phyloP scores from a whole-genome alignment of 441 rosid species.

The Gossypium laxum region DNA sequence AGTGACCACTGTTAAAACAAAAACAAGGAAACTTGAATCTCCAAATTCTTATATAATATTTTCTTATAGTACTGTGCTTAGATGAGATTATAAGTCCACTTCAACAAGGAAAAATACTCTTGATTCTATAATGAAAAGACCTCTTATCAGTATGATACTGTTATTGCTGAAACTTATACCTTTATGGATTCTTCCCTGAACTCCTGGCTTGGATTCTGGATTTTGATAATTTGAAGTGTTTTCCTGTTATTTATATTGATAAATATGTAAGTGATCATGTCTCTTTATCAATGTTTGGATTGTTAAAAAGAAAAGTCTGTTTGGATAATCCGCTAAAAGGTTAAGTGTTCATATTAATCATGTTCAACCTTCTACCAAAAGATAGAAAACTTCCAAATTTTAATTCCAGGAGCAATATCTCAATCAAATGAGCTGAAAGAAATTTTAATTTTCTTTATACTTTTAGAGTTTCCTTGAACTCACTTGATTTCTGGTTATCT shows the following conservation, averaged over 20 bases:
- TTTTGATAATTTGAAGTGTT: background rate
- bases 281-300: background rate
- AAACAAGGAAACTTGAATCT: background rate
- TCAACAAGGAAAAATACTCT: background rate
- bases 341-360: background rate
- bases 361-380: background rate
- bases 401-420: background rate
- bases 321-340: background rate
- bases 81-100: background rate
- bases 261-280: background rate
- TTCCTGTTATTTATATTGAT: background rate
- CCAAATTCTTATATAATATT: background rate
- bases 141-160: background rate
- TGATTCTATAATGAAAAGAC: background rate
- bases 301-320: background rate
- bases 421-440: background rate
- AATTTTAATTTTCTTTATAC: background rate
- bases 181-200: background rate
- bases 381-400: background rate
- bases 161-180: constrained; percentile 6
- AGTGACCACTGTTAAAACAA: background rate
- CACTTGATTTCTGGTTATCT: constrained; percentile 12
- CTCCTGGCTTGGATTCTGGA: background rate
- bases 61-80: background rate
- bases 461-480: constrained; percentile 9